phyloP scores from a whole-genome alignment of 1,139 yeast genomes.

The Candida sp. region DNA sequence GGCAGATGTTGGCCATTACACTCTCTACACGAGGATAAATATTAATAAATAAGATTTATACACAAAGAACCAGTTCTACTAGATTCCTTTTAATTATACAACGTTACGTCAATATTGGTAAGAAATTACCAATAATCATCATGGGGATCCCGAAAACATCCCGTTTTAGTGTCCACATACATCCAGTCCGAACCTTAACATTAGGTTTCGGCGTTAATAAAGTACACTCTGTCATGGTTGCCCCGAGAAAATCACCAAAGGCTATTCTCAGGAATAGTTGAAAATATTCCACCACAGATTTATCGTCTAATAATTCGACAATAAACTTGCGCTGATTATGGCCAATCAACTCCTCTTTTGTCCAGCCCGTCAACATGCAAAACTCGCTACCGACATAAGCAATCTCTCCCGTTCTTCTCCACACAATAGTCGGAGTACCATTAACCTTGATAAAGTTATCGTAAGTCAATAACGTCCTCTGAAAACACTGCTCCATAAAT shows the following conservation, averaged over 20 bases:
- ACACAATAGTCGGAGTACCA: conserved; percentile 93
- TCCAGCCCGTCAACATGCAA: conserved; percentile 88
- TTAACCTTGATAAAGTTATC: conserved; percentile 79
- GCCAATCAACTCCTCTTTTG: conserved; percentile 59
- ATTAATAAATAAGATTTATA: neutral
- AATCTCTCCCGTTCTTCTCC: conserved; percentile 95
- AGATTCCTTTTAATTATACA: neutral
- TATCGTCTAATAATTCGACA: conserved; percentile 87
- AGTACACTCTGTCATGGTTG: conserved; percentile 85
- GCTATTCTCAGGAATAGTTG: conserved; percentile 82
- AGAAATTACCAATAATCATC: conserved; percentile 93
- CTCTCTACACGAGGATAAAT: neutral
- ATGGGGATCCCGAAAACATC: conserved; percentile 69
- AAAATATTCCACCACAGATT: conserved; percentile 86
- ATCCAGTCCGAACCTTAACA: conserved; percentile 61
- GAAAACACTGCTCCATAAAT: conserved; percentile 96
- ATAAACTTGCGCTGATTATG: conserved; percentile 56
- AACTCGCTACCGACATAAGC: conserved; percentile 95
- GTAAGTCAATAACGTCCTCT: conserved; percentile 83
- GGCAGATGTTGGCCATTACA: too few species aligned
- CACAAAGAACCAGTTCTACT: neutral
- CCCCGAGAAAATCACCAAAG: conserved; percentile 88
- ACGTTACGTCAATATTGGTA: conserved; percentile 54
- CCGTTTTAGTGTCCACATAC: conserved; percentile 82
- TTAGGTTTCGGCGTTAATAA: conserved; percentile 54